Percentiles rank a stretch among this genome's conserved stretches.
These are phyloP conservation scores for Ascocoryne sarcoides DNA, from an alignment of 2,329 filamentous ascomycete species.

Conservation along the genomic window DNA sequence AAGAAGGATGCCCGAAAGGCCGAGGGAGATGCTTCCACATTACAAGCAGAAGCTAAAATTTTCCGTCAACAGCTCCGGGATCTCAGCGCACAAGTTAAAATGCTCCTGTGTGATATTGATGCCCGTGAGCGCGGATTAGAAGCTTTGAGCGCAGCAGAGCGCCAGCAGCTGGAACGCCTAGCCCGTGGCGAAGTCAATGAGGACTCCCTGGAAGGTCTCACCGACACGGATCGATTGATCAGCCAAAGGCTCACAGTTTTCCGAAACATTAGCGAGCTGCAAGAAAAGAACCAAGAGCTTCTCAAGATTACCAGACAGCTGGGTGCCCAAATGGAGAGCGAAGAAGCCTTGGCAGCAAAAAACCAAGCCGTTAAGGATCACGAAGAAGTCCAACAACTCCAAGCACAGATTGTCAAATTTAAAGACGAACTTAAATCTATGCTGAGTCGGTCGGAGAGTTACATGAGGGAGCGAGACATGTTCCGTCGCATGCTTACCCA, in stretches of 20 bases:
- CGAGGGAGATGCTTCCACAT: slow-evolving; percentile 58
- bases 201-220: slow-evolving; percentile 62
- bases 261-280: slow-evolving; percentile 74
- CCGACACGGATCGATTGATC: slow-evolving; percentile 81
- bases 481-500: slow-evolving; percentile 91
- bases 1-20: slow-evolving; percentile 72
- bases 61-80: slow-evolving; percentile 82
- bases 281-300: slow-evolving; percentile 80
- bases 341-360: slow-evolving; percentile 66
- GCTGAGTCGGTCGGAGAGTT: slow-evolving; percentile 78
- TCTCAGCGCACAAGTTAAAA: slow-evolving; percentile 80
- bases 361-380: slow-evolving; percentile 55
- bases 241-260: slow-evolving; percentile 84
- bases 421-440: slow-evolving; percentile 80
- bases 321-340: slow-evolving; percentile 82
- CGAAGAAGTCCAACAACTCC: slow-evolving; percentile 63
- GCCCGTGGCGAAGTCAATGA: slow-evolving; percentile 68
- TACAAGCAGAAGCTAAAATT: slow-evolving; percentile 64
- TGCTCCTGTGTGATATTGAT: slow-evolving; percentile 80
- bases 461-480: slow-evolving; percentile 93
- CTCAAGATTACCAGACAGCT: slow-evolving; percentile 76
- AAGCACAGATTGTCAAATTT: slow-evolving; percentile 66
- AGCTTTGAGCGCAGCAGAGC: slow-evolving; percentile 62
- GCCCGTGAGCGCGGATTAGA: slow-evolving; percentile 71
- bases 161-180: slow-evolving; percentile 66